phyloP scores from a whole-genome alignment of 768 basidiomycete species.

The Candolleomyces efflorescens region DNA sequence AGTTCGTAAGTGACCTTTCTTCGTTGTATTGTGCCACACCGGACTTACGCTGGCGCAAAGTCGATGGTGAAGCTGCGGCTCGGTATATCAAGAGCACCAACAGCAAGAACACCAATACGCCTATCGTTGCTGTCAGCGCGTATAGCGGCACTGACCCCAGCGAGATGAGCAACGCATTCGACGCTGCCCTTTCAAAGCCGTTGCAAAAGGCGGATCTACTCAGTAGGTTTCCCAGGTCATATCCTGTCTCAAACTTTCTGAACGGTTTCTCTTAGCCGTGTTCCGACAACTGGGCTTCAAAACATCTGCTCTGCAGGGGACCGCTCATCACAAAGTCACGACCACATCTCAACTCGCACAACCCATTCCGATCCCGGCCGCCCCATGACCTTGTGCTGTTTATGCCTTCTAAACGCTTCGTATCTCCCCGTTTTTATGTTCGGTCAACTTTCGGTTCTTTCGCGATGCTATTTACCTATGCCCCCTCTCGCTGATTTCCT shows the following conservation, averaged over 20 bases:
- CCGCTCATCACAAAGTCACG: conserved; percentile 50
- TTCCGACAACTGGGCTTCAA: conserved; percentile 91
- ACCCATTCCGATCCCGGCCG: conserved; percentile 21
- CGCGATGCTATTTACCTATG: conserved; percentile 1
- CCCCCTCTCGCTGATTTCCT: background rate
- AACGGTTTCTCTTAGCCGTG: conserved; percentile 30
- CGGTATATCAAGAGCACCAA: conserved; percentile 96
- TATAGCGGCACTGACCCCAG: conserved; percentile 70
- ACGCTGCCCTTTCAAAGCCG: conserved; percentile 84
- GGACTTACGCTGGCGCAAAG: conserved; percentile 29
- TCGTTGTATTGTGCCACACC: background rate
- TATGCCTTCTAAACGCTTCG: conserved; percentile 17
- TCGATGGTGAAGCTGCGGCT: conserved; percentile 95
- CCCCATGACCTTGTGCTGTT: conserved; percentile 22
- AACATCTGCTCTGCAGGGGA: conserved; percentile 67
- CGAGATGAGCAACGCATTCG: conserved; percentile 66
- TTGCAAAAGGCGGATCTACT: conserved; percentile 84
- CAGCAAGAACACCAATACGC: conserved; percentile 90
- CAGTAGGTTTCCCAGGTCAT: conserved; percentile 27
- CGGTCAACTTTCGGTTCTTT: background rate
- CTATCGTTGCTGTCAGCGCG: conserved; percentile 89
- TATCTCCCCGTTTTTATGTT: conserved; percentile 18
- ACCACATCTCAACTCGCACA: conserved; percentile 25
- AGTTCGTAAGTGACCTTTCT: conserved; percentile 52
- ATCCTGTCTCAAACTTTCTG: background rate